A percentile compares a stretch with the other conserved stretches of the same genome.
Conservation (phyloP, 164 flowering plant genomes). For the Pachysandra terminalis region DNA sequence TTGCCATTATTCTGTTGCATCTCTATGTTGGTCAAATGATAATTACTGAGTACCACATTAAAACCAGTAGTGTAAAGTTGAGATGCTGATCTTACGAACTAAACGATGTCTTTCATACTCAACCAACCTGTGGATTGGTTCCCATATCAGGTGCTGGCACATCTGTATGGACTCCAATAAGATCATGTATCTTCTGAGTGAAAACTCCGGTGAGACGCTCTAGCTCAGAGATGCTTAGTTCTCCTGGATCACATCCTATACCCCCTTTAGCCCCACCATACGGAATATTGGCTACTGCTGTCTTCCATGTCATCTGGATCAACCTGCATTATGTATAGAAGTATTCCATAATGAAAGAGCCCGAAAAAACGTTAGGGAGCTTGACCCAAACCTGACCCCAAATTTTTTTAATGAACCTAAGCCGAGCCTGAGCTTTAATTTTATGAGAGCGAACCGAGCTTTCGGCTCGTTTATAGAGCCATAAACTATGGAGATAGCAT, state of each 20-base stretch:
- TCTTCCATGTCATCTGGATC: constrained; percentile 99
- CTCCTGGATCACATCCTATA: constrained; percentile 84
- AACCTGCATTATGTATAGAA: constrained; percentile 45
- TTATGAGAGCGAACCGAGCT: no score
- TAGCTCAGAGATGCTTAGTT: constrained; percentile 67
- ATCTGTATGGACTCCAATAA: constrained; percentile 58
- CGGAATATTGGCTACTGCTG: constrained; percentile 92
- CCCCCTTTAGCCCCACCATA: constrained; percentile 99
- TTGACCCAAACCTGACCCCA: no score
- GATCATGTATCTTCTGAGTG: constrained; percentile 94
- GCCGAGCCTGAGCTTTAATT: no score
- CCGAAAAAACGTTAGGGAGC: no score
- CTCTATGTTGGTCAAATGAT: not conserved
- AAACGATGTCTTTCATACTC: not conserved
- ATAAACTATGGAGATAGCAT: no score
- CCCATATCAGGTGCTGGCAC: constrained; percentile 2
- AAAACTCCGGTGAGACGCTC: constrained; percentile 92
- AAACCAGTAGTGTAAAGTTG: not conserved
- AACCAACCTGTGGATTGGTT: constrained; percentile 4
- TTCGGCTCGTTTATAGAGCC: no score
- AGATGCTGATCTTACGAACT: not conserved
- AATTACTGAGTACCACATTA: not conserved
- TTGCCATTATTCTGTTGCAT: not conserved
- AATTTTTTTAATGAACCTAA: no score
- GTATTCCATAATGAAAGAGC: not conserved